Percentiles rank a stretch among this genome's conserved stretches.
Conservation (phyloP, 306 rosid genomes). For the Prunus armeniaca region DNA sequence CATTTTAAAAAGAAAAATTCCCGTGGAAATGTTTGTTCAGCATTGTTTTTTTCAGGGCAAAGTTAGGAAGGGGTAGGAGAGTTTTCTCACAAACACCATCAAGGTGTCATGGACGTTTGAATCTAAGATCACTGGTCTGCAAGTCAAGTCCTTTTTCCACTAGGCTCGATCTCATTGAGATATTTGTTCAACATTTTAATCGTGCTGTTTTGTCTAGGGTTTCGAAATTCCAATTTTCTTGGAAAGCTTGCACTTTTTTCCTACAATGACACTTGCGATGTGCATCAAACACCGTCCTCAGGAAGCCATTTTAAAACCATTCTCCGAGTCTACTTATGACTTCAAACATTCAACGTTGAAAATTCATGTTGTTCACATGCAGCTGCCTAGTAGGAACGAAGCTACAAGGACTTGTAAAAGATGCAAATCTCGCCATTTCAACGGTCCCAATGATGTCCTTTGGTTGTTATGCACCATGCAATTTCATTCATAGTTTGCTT, state of each 20-base stretch:
- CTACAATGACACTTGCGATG: not conserved
- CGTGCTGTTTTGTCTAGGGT: not conserved
- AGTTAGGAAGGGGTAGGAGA: too few relatives aligned
- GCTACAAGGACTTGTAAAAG: too few relatives aligned
- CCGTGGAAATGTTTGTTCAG: not conserved
- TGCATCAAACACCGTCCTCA: constrained; percentile 5
- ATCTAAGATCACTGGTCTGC: too few relatives aligned
- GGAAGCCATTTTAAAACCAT: constrained; percentile 1
- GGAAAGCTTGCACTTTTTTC: not conserved
- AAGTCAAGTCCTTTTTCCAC: too few relatives aligned
- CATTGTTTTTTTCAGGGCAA: too few relatives aligned
- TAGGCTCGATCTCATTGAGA: too few relatives aligned
- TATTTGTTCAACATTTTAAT: not conserved
- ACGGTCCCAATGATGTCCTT: not conserved
- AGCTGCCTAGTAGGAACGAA: not conserved
- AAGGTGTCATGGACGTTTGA: too few relatives aligned
- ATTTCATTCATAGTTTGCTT: not conserved
- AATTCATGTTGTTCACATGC: not conserved
- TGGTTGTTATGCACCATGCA: constrained; percentile 1
- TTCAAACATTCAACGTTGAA: not conserved
- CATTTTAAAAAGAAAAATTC: not conserved
- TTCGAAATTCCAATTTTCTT: not conserved
- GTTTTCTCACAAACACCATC: too few relatives aligned
- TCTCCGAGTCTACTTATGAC: constrained; percentile 2
- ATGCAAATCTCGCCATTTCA: not conserved